A percentile compares a stretch with the other conserved stretches of the same genome.
Evolutionary conservation across 176 grass and related monocot genomes (phyloP).

Genomic region (Aegilops speltoides): DNA sequence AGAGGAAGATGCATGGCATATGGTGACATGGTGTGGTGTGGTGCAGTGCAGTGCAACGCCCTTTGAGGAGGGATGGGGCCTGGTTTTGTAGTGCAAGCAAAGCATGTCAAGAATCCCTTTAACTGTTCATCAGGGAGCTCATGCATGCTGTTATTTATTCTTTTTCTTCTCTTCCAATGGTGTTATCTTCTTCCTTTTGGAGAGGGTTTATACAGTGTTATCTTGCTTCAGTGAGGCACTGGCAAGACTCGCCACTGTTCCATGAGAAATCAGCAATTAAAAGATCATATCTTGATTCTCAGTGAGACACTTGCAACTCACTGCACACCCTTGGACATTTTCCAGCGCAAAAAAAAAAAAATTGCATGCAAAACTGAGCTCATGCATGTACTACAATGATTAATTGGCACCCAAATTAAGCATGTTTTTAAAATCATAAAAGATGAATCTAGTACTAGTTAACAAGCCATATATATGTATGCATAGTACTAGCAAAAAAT

Average conservation of each 20-base stretch:
- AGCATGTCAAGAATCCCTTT: slow-evolving; percentile 57
- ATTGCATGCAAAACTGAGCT: background rate
- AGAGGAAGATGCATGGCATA: background rate
- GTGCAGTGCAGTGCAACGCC: background rate
- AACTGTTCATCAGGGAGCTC: slow-evolving; percentile 24
- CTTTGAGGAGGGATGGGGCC: slow-evolving; percentile 35
- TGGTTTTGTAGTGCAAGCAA: slow-evolving; percentile 58
- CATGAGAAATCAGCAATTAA: background rate
- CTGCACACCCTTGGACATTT: background rate
- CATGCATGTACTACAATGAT: background rate
- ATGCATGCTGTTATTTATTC: background rate
- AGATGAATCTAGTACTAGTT: slow-evolving; percentile 8
- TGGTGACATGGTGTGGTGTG: background rate
- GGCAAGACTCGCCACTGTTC: background rate
- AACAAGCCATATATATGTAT: background rate
- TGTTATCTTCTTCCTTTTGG: background rate
- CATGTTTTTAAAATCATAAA: background rate
- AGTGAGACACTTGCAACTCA: background rate
- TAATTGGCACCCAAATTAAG: background rate
- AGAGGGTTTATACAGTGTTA: background rate
- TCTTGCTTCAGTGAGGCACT: background rate
- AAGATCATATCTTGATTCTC: background rate
- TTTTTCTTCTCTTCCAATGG: background rate
- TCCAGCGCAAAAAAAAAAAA: background rate
- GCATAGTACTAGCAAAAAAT: background rate